These are phyloP conservation scores for Trichoderma hamatum DNA, from an alignment of 2,329 filamentous ascomycete genomes.

Conservation along the genomic window DNA sequence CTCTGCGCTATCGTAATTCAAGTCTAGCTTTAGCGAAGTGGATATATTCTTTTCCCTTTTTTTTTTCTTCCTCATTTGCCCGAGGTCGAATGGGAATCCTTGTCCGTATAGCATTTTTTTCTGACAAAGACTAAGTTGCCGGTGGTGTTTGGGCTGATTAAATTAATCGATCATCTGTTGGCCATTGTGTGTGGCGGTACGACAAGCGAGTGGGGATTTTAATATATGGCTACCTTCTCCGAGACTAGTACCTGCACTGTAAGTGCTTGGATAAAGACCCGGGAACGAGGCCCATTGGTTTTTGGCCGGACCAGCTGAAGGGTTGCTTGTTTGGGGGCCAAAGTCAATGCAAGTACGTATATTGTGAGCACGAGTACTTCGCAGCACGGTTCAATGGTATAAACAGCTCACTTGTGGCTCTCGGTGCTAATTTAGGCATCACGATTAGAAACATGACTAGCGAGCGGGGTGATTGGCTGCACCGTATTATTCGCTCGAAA, in stretches of 20 bases:
- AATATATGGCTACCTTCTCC: not conserved
- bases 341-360: not conserved
- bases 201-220: not conserved
- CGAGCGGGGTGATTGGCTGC: not conserved
- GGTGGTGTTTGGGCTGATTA: not conserved
- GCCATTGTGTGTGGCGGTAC: not conserved
- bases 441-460: not conserved
- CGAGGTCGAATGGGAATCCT: not conserved
- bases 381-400: not conserved
- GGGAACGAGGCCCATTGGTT: conserved; percentile 13
- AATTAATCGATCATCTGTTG: not conserved
- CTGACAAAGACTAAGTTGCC: not conserved
- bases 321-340: not conserved
- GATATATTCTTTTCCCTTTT: not conserved
- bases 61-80: not conserved
- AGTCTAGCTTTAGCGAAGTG: not conserved
- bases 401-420: not conserved
- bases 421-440: not conserved
- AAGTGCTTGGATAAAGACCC: not conserved
- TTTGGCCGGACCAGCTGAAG: not conserved
- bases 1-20: not conserved
- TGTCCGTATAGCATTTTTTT: not conserved
- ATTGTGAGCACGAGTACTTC: not conserved
- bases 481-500: not conserved
- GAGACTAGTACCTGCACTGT: not conserved